Base-by-base conservation (phyloP, 345 rosid species). In the Gossypium anomalum region DNA sequence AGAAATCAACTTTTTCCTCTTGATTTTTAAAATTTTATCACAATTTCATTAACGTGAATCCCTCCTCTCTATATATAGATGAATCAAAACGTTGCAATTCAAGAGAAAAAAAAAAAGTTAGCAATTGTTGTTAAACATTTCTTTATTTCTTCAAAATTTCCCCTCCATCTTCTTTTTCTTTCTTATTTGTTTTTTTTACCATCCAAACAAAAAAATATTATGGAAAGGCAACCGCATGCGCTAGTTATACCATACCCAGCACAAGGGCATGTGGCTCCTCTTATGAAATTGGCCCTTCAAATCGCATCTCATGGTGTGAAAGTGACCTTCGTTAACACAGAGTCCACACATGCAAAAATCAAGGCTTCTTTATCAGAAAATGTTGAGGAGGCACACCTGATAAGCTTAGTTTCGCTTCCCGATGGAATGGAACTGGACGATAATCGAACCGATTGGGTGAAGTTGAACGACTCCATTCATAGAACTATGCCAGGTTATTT, bases 301-400 rank as follows among this genome's bases (percentile, higher is more conserved):
- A 70, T 86, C n/a, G 85, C 83, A 12, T 41, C 72, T 60, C 56
- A 71, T 14, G 86, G 85, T 6, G 57, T 84, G 76, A 79, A 75
- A 77, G 82, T 86, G 67, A 83, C 87, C 0, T 84, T 86, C 43
- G 81, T 80, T 8, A 82, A 34, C 77, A 69, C 83, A 1, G 79
- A 78, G 34, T 71, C 45, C 64, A 64, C 58, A 0, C 82, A 86
- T 52, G 49, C 55, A 7, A 67, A 70, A 65, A 20, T 83, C 63
- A 61, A 47, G 53, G 69, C 73, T n/a, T 75, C 84, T n/a, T 7
- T 62, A 56, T 72, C 75, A 0, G 20, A 34, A 4, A 41, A 78
- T 5, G 23, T 23, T 5, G 53, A 45, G 17, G 51, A 69, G 19
- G 41, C 41, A 34, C 41, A 45, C 49, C 49, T 45, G 13, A 45